Base-by-base conservation (phyloP, 108 stramenopile species). In the Seminavis robusta region DNA sequence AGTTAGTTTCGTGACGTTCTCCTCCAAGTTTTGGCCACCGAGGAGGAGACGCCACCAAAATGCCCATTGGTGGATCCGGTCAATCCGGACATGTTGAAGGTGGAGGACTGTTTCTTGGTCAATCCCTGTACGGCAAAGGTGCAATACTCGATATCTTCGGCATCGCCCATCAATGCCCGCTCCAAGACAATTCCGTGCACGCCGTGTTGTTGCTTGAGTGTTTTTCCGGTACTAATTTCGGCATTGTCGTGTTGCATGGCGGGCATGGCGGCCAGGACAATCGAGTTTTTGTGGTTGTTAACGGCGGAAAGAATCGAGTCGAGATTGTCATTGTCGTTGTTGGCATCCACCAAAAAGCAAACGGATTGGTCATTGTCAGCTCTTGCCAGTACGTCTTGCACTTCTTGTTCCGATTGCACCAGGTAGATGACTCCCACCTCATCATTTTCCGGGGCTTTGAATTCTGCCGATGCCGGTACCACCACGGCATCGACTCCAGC, bases 1-100 rank as follows among this genome's bases (percentile, higher is more conserved):
- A n/a, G n/a, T n/a, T n/a, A n/a, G n/a, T 67, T 66, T 33, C 41
- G 17, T 9, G 21, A 7, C 41, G 21, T 21, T 4, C 41, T 17
- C 41, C 17, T 4, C 41, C 41, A 42, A 21, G 41, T 42, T 9
- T 9, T 3, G 20, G 41, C 20, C 9, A 21, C 20, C 9, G 41
- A 21, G 6, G 41, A 42, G 20, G 41, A 17, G 19, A 77, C 55
- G 3, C 77, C 79, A 11, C 83, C 83, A 58, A 80, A 84, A 63
- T 84, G 83, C 0, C 83, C 83, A 61, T 84, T 84, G 0, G 79
- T 77, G 16, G 73, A 75, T 13, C 79, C 83, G 5, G 83, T 84
- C 58, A 84, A 52, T 3, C 84, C 84, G 10, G 84, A 67, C 71
- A 86, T 77, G n/a, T 65, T 74, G 65, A 86, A 86, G 11, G 45